Evolutionary conservation across 805 yeast genomes (phyloP).

Genomic region (Nakazawaea laoshanensis): DNA sequence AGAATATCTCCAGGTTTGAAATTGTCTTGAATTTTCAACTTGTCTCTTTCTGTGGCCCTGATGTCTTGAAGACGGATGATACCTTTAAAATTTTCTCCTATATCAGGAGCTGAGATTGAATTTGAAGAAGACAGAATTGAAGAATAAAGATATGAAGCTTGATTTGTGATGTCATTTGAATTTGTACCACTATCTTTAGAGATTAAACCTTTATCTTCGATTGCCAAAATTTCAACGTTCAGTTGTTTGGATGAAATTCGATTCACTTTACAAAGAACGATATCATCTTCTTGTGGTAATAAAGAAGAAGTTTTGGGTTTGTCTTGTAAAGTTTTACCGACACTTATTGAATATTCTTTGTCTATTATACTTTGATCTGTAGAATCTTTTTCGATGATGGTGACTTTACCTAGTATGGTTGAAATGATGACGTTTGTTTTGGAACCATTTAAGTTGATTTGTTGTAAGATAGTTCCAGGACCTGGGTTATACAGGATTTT

Average conservation of each 20-base stretch:
- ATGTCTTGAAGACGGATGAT: conserved; percentile 82
- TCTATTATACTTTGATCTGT: conserved; percentile 14
- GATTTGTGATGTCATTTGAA: not conserved
- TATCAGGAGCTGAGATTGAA: conserved; percentile 48
- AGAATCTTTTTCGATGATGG: conserved; percentile 20
- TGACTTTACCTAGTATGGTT: conserved; percentile 55
- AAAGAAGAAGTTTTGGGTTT: conserved; percentile 28
- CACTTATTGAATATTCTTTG: conserved; percentile 22
- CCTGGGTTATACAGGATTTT: conserved; percentile 50
- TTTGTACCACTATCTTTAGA: conserved; percentile 28
- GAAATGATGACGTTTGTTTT: conserved; percentile 40
- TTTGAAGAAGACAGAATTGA: conserved; percentile 28
- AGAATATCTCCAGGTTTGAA: conserved; percentile 91
- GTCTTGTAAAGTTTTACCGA: conserved; percentile 11
- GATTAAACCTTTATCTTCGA: conserved; percentile 31
- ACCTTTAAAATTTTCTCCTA: conserved; percentile 87
- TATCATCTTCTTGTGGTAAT: conserved; percentile 78
- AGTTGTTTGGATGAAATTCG: conserved; percentile 65
- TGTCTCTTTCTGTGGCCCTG: conserved; percentile 84
- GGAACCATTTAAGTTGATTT: conserved; percentile 27
- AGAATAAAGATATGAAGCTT: conserved; percentile 5
- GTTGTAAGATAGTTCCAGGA: conserved; percentile 48
- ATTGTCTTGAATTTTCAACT: conserved; percentile 67
- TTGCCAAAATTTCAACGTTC: conserved; percentile 57
- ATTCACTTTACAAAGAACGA: conserved; percentile 69